Evolutionary conservation across 495 filamentous ascomycete genomes (phyloP), one percentile per base, ranked within the genome.

Genomic region (Melanomma pulvis-pyrius): DNA sequence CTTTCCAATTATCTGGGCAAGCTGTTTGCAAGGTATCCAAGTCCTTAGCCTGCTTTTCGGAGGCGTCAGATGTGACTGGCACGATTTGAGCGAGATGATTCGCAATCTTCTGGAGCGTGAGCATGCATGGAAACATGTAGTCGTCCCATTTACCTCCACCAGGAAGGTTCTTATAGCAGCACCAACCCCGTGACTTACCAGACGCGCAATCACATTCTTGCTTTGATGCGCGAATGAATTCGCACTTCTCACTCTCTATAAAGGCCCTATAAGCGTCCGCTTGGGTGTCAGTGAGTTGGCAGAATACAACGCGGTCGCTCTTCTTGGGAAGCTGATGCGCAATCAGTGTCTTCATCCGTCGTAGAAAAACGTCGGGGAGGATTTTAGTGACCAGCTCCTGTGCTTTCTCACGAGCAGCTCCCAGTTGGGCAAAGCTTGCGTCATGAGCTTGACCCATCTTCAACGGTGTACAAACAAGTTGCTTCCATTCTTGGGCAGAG

Each of bases 261-360:
- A 93, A 87, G 48, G 87, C 89, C 71, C 93, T 87, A 71, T 98
- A 98, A 2, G 93, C 94, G 26, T 90, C 87, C 26, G 84, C 82
- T 74, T 98, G 96, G 1, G 87, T 87, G 17, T 86, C 84, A 0
- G 92, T 97, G 41, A 98, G 81, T 25, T 91, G 92, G 71, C 96
- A 98, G 75, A 98, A 98, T 0, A 98, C 92, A 0, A 98, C 93
- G 46, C 87, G 88, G 74, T 98, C 94, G 39, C 82, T 90, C 81
- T 98, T 98, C 76, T 94, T 96, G 0, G 94, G 94, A n/a, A 98
- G 83, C 71, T 98, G 93, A 75, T 96, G 81, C 0, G 92, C 92
- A 60, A 98, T 96, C 52, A 98, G 79, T 0, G 86, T 87, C 79
- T 98, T 98, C 88, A 96, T 93, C 1, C 94, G 87, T 1, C 94